Conservation (phyloP, 768 basidiomycete species). For the Collybia nuda region DNA sequence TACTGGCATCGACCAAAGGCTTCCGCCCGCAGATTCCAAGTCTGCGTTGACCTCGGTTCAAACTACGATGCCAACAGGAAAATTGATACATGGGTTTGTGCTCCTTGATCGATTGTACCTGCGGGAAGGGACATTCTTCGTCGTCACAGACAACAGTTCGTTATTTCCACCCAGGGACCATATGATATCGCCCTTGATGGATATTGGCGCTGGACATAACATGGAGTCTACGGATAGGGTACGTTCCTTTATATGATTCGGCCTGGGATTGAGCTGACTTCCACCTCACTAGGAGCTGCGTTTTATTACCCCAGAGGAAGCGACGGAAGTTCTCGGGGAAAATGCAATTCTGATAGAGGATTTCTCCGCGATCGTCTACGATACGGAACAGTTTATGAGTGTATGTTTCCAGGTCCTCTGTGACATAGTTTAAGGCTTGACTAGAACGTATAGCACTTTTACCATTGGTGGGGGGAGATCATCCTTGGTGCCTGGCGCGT, state of each 20-base stretch:
- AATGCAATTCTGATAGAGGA: conserved; percentile 15
- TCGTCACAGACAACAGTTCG: conserved; percentile 45
- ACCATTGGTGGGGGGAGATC: conserved; percentile 29
- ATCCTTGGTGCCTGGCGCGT: conserved; percentile 22
- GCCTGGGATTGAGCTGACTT: not conserved
- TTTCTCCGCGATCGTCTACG: conserved; percentile 17
- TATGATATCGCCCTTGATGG: conserved; percentile 35
- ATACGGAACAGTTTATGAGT: conserved; percentile 21
- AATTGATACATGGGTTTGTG: conserved; percentile 67
- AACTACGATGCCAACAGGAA: conserved; percentile 27
- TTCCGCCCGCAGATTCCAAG: too few species aligned
- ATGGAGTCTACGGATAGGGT: conserved; percentile 29
- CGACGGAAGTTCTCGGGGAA: conserved; percentile 12
- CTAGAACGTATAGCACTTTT: conserved; percentile 15
- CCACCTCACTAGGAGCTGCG: conserved; percentile 14
- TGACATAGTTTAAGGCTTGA: too few species aligned
- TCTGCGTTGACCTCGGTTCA: conserved; percentile 8
- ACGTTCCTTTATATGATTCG: not conserved
- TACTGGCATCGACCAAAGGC: too few species aligned
- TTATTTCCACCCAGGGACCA: conserved; percentile 45
- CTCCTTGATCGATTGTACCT: conserved; percentile 75
- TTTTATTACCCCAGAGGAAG: conserved; percentile 15
- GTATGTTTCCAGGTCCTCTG: conserved; percentile 7
- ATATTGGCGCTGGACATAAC: conserved; percentile 17
- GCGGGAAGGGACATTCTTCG: conserved; percentile 70